A percentile compares a stretch with the other conserved stretches of the same genome.
Evolutionary conservation across 2,329 filamentous ascomycete species (phyloP).

Genomic region (Alternaria incomplexa): DNA sequence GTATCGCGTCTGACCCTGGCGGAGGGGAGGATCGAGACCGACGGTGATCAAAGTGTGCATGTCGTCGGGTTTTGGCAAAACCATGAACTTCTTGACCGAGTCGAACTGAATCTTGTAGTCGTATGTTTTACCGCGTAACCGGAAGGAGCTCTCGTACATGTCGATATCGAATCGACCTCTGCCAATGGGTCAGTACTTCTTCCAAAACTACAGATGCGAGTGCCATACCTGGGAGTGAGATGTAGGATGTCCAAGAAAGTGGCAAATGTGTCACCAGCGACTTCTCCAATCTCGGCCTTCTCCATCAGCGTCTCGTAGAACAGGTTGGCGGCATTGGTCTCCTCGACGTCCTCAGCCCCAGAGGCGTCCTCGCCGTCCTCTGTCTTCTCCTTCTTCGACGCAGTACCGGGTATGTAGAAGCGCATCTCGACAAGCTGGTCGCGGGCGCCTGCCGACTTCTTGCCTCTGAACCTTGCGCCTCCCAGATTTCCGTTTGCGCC

Average conservation of each 20-base stretch:
- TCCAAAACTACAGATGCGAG: conserved; percentile 15
- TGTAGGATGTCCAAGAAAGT: conserved; percentile 97
- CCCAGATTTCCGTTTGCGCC: conserved; percentile 76
- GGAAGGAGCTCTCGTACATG: conserved; percentile 98
- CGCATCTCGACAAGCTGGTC: conserved; percentile 98
- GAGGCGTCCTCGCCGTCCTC: conserved; percentile 70
- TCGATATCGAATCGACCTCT: conserved; percentile 99
- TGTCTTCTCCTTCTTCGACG: conserved; percentile 72
- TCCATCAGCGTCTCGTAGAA: conserved; percentile 99
- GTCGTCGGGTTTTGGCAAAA: conserved; percentile 98
- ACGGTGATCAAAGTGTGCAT: conserved; percentile 94
- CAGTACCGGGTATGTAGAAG: conserved; percentile 93
- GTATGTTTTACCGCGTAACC: conserved; percentile 97
- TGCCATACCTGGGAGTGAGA: conserved; percentile 81
- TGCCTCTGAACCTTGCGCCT: conserved; percentile 76
- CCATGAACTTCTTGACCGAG: conserved; percentile 97
- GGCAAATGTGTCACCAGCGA: conserved; percentile 96
- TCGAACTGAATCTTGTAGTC: conserved; percentile 99
- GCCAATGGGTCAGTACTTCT: conserved; percentile 37
- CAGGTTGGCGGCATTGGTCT: conserved; percentile 94
- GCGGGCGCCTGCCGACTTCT: conserved; percentile 84
- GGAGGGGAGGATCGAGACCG: conserved; percentile 89
- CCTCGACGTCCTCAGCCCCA: conserved; percentile 68
- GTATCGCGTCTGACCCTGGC: conserved; percentile 96
- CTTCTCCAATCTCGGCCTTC: conserved; percentile 98